These are phyloP conservation scores for Parietichytrium sp. DNA, from an alignment of 108 stramenopile species.

Conservation along the genomic window DNA sequence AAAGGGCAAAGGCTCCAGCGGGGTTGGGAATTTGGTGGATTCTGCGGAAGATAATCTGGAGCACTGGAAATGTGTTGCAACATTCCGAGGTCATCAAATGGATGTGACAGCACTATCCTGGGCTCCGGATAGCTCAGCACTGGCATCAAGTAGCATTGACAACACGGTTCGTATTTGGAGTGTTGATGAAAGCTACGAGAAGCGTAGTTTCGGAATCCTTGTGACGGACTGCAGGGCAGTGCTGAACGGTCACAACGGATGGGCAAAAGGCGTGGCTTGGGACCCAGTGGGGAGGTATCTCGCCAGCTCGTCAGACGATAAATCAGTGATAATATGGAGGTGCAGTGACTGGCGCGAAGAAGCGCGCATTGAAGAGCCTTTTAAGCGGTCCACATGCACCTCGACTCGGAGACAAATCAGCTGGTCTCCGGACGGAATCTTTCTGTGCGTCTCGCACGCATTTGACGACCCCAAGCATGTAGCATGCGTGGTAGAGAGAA, in stretches of 20 bases:
- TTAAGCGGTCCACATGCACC: not conserved
- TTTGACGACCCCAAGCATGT: slow-evolving; percentile 6
- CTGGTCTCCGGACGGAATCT: slow-evolving; percentile 20
- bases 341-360: slow-evolving; percentile 31
- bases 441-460: slow-evolving; percentile 18
- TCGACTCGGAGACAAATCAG: not conserved
- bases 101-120: not conserved
- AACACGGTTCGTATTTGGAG: slow-evolving; percentile 9
- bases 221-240: not conserved
- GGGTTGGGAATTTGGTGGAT: not conserved
- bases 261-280: slow-evolving; percentile 30
- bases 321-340: slow-evolving; percentile 2
- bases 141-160: slow-evolving; percentile 14
- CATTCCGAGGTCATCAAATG: not conserved
- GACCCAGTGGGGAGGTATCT: slow-evolving; percentile 24
- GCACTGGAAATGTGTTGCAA: slow-evolving; percentile 6
- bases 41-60: slow-evolving; percentile 10
- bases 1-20: not conserved
- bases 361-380: not conserved
- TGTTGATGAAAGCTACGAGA: not conserved
- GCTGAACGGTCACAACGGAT: slow-evolving; percentile 17
- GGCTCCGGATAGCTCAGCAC: slow-evolving; percentile 1
- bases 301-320: not conserved
- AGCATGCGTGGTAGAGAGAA: not conserved
- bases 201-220: not conserved